phyloP scores from a whole-genome alignment of 495 filamentous ascomycete genomes.

The Gamarada debralockiae region DNA sequence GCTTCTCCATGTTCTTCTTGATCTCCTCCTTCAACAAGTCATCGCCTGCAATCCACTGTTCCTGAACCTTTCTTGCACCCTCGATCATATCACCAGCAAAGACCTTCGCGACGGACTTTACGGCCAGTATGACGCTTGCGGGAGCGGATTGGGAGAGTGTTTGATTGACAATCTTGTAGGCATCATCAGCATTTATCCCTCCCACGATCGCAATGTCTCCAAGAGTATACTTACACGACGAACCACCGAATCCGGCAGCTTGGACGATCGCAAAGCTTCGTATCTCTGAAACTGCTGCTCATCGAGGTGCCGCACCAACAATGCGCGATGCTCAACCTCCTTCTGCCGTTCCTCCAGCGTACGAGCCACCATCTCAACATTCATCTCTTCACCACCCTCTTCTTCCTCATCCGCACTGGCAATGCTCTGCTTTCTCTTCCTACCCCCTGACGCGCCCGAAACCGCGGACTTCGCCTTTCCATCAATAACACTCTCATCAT shows the following conservation, averaged over 20 bases:
- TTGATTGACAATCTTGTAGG: conserved; percentile 75
- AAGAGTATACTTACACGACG: conserved; percentile 40
- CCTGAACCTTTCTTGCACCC: conserved; percentile 71
- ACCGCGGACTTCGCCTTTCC: conserved; percentile 45
- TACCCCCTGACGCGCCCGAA: conserved; percentile 38
- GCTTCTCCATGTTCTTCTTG: conserved; percentile 26
- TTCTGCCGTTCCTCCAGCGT: conserved; percentile 65
- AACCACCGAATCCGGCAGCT: conserved; percentile 49
- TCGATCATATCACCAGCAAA: conserved; percentile 84
- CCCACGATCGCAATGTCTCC: background rate
- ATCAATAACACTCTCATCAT: conserved; percentile 47
- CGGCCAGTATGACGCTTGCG: conserved; percentile 68
- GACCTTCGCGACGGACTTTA: conserved; percentile 78
- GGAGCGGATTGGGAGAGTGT: conserved; percentile 86
- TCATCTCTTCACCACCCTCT: conserved; percentile 64
- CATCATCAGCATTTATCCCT: background rate
- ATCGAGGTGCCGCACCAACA: conserved; percentile 69
- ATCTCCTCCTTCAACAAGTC: conserved; percentile 37
- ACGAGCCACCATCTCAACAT: conserved; percentile 56
- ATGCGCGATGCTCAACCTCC: conserved; percentile 54
- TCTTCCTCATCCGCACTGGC: conserved; percentile 43
- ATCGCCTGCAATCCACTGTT: conserved; percentile 63
- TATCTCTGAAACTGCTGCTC: conserved; percentile 66
- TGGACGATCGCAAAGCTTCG: conserved; percentile 66
- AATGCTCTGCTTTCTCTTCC: conserved; percentile 22